Conservation (phyloP, 2,329 filamentous ascomycete genomes). For the Diaporthe sp. region DNA sequence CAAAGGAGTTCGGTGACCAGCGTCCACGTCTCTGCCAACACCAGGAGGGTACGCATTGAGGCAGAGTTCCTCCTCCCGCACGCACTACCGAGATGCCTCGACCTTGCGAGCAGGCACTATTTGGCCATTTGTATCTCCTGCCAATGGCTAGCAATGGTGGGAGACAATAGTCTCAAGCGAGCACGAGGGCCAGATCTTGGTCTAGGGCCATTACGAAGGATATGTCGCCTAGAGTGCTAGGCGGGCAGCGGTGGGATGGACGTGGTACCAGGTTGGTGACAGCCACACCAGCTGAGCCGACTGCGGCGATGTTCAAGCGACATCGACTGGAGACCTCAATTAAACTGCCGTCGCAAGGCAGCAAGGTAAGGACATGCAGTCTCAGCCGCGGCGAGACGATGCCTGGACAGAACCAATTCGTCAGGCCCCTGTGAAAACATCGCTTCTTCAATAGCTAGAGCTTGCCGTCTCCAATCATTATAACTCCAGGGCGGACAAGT, state of each 20-base stretch:
- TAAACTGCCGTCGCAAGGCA: neutral
- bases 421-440: constrained; percentile 8
- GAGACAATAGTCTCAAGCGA: too few species aligned
- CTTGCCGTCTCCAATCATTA: constrained; percentile 68
- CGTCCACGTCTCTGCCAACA: neutral
- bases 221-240: neutral
- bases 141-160: too few species aligned
- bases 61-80: neutral
- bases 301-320: constrained; percentile 21
- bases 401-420: neutral
- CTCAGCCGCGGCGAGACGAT: neutral
- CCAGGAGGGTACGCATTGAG: neutral
- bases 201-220: too few species aligned
- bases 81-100: neutral
- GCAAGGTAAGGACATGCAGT: neutral
- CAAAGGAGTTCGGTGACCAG: neutral
- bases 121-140: too few species aligned
- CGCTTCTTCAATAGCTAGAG: constrained; percentile 76
- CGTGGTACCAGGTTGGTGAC: neutral
- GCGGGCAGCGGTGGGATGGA: too few species aligned
- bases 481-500: constrained; percentile 71
- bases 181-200: too few species aligned
- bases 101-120: too few species aligned
- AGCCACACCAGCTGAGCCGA: neutral
- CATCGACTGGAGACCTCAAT: neutral